Evolutionary conservation across 345 rosid species (phyloP), one percentile per base, ranked within the genome.

Genomic region (Bretschneidera sinensis): DNA sequence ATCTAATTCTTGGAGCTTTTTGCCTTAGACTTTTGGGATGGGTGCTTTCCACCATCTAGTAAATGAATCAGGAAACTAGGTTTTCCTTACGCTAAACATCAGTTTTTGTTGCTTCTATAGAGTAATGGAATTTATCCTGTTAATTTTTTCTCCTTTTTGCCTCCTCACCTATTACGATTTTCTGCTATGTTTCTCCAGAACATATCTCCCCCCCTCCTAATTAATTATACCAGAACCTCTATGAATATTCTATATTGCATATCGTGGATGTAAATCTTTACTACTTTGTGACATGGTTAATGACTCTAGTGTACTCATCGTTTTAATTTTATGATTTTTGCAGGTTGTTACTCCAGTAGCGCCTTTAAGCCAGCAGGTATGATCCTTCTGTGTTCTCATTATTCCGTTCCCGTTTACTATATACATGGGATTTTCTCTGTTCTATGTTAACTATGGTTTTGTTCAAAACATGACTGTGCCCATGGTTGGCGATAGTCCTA

Each of bases 291-390:
- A 14, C 45, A 39, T 5, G n/a, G 45, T 11, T 39, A 39, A 5
- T 8, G 8, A 11, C 21, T 25, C 24, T 6, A 14, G 14, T 50
- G 23, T 15, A 8, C 21, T 19, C 11, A 39, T 14, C 16, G 10
- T 14, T 21, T 56, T 7, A 24, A 19, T 49, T 33, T 21, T 56
- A 17, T 17, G 34, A 0, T 51, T 59, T 55, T 53, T 68, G 71
- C 89, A 90, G 99, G 97, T 90, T 59, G 97, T 94, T 71, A 90
- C 99, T 59, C 99, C 97, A 1, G 95, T 94, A 57, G 96, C 99
- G 56, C 99, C 97, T 64, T 70, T 94, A 69, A 90, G 97, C 67
- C 97, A 94, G 72, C 97, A 94, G 97, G 99, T 94, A 78, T 50
- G 47, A 43, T 49, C 33, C 39, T 58, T 23, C 53, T 31, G 9